phyloP scores from a whole-genome alignment of 805 yeast genomes.

The Spathaspora boniae region DNA sequence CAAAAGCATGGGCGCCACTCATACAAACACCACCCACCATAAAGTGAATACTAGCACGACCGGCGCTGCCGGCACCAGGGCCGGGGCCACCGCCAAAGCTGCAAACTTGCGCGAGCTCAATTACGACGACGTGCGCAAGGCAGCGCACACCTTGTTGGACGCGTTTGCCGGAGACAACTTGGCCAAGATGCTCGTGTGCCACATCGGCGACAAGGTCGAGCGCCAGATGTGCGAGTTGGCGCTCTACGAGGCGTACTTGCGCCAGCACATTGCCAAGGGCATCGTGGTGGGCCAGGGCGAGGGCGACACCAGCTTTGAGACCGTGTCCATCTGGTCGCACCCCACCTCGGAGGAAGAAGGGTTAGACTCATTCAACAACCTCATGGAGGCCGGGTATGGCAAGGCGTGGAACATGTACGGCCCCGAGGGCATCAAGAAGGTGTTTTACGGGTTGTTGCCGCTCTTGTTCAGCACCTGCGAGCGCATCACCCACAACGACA shows the following conservation, averaged over 20 bases:
- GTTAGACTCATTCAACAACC: slow-evolving; percentile 43
- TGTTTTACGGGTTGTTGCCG: slow-evolving; percentile 49
- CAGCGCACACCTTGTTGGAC: slow-evolving; percentile 34
- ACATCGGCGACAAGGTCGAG: slow-evolving; percentile 17
- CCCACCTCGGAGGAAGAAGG: slow-evolving; percentile 42
- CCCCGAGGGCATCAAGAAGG: slow-evolving; percentile 44
- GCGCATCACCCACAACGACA: slow-evolving; percentile 41
- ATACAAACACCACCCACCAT: too few relatives aligned
- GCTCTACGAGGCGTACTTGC: slow-evolving; percentile 49
- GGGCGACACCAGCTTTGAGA: slow-evolving; percentile 40
- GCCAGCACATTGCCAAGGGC: slow-evolving; percentile 49
- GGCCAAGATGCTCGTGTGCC: slow-evolving; percentile 27
- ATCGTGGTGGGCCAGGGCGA: slow-evolving; percentile 50
- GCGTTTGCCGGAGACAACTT: slow-evolving; percentile 35
- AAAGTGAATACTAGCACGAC: neutral
- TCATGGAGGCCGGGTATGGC: slow-evolving; percentile 52
- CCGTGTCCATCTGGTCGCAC: slow-evolving; percentile 52
- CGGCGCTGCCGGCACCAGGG: neutral
- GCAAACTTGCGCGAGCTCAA: slow-evolving; percentile 14
- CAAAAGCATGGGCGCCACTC: too few relatives aligned
- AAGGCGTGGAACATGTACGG: slow-evolving; percentile 49
- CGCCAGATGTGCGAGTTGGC: slow-evolving; percentile 29
- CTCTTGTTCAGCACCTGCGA: slow-evolving; percentile 47
- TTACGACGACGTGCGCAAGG: slow-evolving; percentile 26
- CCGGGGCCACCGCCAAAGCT: neutral